Conservation (phyloP, 2,329 filamentous ascomycete species). For the Golovinomyces cichoracearum region DNA sequence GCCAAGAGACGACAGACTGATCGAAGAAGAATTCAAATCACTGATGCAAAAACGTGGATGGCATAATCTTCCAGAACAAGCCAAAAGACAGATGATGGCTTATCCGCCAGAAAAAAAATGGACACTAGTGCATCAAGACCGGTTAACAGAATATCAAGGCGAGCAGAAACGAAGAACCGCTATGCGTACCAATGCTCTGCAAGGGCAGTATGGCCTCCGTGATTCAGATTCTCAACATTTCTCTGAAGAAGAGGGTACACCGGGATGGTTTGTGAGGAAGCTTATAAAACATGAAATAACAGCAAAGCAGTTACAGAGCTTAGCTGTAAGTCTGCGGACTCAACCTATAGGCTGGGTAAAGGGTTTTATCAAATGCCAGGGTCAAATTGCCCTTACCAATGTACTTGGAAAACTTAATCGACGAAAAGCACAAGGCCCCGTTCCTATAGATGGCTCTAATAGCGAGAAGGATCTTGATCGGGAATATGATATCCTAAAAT, state of each 20-base stretch:
- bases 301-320: constrained; percentile 67
- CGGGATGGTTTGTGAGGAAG: constrained; percentile 93
- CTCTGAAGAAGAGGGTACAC: constrained; percentile 81
- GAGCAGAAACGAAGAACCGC: constrained; percentile 71
- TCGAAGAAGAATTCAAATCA: constrained; percentile 75
- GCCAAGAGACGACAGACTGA: constrained; percentile 54
- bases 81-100: constrained; percentile 79
- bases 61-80: constrained; percentile 90
- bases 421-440: constrained; percentile 44
- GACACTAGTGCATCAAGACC: constrained; percentile 88
- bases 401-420: constrained; percentile 83
- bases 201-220: constrained; percentile 41
- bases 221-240: constrained; percentile 45
- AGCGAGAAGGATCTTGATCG: constrained; percentile 43
- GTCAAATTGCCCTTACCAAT: constrained; percentile 84
- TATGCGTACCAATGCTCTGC: constrained; percentile 42
- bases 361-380: constrained; percentile 88
- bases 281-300: constrained; percentile 91
- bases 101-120: constrained; percentile 91
- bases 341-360: constrained; percentile 97
- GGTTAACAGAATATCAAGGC: constrained; percentile 74
- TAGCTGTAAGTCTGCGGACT: constrained; percentile 82
- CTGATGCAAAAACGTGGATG: constrained; percentile 95
- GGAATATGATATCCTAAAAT: constrained; percentile 92
- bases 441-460: constrained; percentile 23